phyloP scores from a whole-genome alignment of 2,329 filamentous ascomycete species.

The Tolypocladium amazonense region DNA sequence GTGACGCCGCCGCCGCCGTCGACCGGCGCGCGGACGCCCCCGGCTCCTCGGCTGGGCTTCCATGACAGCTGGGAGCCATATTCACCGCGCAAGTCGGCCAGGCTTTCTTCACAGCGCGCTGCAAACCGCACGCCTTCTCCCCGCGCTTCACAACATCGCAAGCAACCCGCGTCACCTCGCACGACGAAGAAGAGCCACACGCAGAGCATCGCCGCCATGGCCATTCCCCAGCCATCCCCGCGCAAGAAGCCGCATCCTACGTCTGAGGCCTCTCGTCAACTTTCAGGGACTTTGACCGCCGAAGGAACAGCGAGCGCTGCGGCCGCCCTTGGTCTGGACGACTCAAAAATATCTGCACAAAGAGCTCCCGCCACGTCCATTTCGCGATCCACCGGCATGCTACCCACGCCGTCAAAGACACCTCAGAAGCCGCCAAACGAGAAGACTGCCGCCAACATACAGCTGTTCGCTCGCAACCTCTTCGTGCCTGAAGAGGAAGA shows the following conservation, averaged over 20 bases:
- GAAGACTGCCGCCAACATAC: constrained; percentile 39
- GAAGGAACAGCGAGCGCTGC: constrained; percentile 33
- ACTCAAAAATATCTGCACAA: constrained; percentile 15
- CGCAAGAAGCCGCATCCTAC: constrained; percentile 39
- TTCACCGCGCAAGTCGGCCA: constrained; percentile 57
- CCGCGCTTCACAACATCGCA: constrained; percentile 20
- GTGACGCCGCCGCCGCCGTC: constrained; percentile 54
- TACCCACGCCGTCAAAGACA: constrained; percentile 72
- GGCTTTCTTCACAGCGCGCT: constrained; percentile 47
- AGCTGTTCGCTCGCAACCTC: constrained; percentile 47
- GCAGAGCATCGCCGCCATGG: constrained; percentile 18
- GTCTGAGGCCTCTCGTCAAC: constrained; percentile 36
- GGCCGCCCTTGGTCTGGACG: constrained; percentile 25
- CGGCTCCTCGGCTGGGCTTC: constrained; percentile 57
- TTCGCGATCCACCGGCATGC: constrained; percentile 39
- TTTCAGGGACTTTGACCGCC: constrained; percentile 32
- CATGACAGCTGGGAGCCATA: constrained; percentile 64
- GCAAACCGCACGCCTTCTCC: constrained; percentile 47
- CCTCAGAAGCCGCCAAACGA: constrained; percentile 51
- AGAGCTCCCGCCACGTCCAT: constrained; percentile 14
- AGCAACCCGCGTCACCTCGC: constrained; percentile 19
- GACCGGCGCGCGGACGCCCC: constrained; percentile 50
- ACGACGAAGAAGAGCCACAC: constrained; percentile 19
- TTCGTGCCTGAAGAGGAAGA: constrained; percentile 51
- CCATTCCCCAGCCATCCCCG: constrained; percentile 34